These are phyloP conservation scores for Botryotinia narcissicola DNA, from an alignment of 2,329 filamentous ascomycete genomes.

Conservation along the genomic window DNA sequence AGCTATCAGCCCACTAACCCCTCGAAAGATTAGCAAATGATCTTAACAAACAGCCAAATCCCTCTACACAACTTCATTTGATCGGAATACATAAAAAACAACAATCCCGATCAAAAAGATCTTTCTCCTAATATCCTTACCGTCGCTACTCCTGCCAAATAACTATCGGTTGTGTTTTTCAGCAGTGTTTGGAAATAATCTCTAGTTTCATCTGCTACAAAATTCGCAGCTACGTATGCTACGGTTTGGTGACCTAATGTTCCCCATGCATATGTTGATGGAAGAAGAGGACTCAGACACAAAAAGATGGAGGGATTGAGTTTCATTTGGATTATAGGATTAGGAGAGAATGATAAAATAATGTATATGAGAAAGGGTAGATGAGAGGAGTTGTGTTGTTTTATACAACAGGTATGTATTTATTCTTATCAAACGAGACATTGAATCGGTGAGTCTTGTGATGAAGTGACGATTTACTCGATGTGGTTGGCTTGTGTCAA, in stretches of 20 bases:
- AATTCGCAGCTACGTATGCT: constrained; percentile 60
- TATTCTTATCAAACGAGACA: not conserved
- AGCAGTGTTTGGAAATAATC: constrained; percentile 57
- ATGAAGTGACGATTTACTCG: not conserved
- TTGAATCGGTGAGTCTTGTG: not conserved
- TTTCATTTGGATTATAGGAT: not conserved
- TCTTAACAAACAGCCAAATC: not conserved
- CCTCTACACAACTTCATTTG: not conserved
- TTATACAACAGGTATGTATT: not conserved
- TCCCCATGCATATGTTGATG: constrained; percentile 30
- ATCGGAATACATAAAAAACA: not conserved
- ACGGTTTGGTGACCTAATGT: constrained; percentile 64
- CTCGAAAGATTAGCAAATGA: not conserved
- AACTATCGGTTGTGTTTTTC: constrained; percentile 52
- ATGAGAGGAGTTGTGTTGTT: not conserved
- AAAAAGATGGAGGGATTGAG: not conserved
- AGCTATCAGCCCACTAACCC: constrained; percentile 57
- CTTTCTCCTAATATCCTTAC: not conserved
- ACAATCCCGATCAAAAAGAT: not conserved
- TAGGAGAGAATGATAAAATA: not conserved
- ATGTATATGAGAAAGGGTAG: not conserved
- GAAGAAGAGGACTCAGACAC: constrained; percentile 18
- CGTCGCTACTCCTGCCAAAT: constrained; percentile 61
- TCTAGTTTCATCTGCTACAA: constrained; percentile 56
- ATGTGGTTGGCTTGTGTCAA: not conserved